Base-by-base conservation (phyloP, 2,329 filamentous ascomycete species). In the Kalaharituber pfeilii region DNA sequence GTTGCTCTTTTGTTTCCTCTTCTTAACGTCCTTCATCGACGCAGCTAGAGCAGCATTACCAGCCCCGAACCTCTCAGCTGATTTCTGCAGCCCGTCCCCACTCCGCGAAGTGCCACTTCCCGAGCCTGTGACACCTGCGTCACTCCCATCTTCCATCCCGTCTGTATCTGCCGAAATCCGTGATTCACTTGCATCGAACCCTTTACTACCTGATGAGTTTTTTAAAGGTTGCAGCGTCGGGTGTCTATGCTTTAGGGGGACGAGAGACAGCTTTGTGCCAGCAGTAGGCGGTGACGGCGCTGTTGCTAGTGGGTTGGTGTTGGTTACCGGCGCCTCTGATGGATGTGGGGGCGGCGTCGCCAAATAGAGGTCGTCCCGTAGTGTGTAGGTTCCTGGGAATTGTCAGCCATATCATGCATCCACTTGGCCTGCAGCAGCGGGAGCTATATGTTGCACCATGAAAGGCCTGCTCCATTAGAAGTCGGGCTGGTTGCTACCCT, bases 341-440 rank as follows among this genome's bases (percentile, higher is more conserved):
- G 91, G 91, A 69, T 98, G 91, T 13, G 88, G 88, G 59, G 89
- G 89, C 54, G 91, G 91, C 29, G 88, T 95, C 45, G 91, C 89
- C 55, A 98, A 81, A 62, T 87, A 83, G 26, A 98, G 73, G 67
- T 94, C 86, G 69, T 98, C 89, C 67, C 87, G 83, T 44, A 96
- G 77, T 22, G 84, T 76, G 66, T 98, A 98, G 57, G 85, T 89
- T 65, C 88, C 86, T 91, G 42, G 22, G 42, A 22, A 45, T 5
- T 18, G 42, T 47, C 29, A 44, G 36, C 47, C 1, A 3, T 13
- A 47, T 22, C 24, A 47, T 22, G 42, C n/a, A 22, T 20, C 24
- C 18, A 5, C 5, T 4, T 20, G n/a, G 24, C n/a, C 42, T 25
- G 42, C n/a, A 47, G 11, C 13, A 22, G 42, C 42, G 22, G 33